phyloP scores from a whole-genome alignment of 164 flowering plant species.

The Tetracentron sinense region DNA sequence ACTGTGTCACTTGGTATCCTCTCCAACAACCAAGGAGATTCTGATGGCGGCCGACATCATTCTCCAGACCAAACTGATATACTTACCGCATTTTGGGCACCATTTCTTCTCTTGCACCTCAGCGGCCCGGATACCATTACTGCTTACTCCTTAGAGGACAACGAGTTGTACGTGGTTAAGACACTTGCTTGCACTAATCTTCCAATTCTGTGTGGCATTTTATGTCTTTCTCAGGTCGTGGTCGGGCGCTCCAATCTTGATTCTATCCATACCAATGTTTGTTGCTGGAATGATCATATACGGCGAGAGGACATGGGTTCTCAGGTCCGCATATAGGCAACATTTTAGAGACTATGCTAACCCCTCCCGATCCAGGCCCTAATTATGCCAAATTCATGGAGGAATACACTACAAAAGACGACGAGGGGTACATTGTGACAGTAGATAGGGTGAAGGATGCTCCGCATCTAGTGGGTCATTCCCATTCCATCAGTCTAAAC shows the following conservation, averaged over 20 bases:
- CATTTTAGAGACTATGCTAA: constrained; percentile 13
- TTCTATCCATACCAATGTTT: constrained; percentile 12
- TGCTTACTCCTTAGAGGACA: constrained; percentile 15
- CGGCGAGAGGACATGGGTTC: constrained; percentile 23
- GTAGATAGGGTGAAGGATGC: not conserved
- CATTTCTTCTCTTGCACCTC: constrained; percentile 14
- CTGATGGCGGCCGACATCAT: not conserved
- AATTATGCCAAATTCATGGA: constrained; percentile 19
- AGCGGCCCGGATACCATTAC: constrained; percentile 18
- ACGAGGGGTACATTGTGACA: constrained; percentile 9
- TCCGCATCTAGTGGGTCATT: too few relatives aligned
- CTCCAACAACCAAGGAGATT: not conserved
- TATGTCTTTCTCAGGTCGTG: constrained; percentile 6
- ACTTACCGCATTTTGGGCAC: constrained; percentile 15
- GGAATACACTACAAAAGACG: constrained; percentile 10
- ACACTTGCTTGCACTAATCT: constrained; percentile 3
- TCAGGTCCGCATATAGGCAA: constrained; percentile 17
- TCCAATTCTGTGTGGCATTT: not conserved
- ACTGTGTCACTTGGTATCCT: not conserved
- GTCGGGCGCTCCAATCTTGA: not conserved
- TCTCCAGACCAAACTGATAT: not conserved
- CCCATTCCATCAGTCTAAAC: not conserved
- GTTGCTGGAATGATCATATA: constrained; percentile 20
- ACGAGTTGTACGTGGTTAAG: constrained; percentile 17
- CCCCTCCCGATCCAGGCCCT: constrained; percentile 19